phyloP scores from a whole-genome alignment of 352 stramenopile species.

The Phytopythium vexans region DNA sequence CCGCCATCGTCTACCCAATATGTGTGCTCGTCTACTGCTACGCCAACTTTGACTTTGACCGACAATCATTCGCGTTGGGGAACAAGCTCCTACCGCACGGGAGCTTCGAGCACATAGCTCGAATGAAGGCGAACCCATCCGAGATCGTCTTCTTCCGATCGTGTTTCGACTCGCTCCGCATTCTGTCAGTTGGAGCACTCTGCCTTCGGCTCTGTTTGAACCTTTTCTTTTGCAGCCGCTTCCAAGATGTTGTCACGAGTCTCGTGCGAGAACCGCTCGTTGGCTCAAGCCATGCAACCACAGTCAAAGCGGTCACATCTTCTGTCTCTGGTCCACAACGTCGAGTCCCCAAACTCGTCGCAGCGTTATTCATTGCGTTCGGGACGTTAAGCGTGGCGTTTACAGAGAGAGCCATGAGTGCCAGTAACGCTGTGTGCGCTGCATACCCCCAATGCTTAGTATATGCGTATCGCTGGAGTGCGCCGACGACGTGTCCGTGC shows the following conservation, averaged over 20 bases:
- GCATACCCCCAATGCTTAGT: constrained; percentile 17
- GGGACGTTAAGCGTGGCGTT: constrained; percentile 11
- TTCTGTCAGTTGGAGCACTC: constrained; percentile 15
- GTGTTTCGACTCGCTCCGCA: constrained; percentile 29
- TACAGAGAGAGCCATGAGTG: constrained; percentile 13
- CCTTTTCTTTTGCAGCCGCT: constrained; percentile 22
- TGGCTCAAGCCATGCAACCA: neutral
- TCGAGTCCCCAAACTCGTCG: constrained; percentile 9
- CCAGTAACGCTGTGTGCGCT: constrained; percentile 6
- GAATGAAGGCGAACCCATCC: constrained; percentile 20
- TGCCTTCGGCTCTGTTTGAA: constrained; percentile 24
- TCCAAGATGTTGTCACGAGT: constrained; percentile 15
- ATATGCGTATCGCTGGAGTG: constrained; percentile 11
- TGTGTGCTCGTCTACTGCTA: constrained; percentile 25
- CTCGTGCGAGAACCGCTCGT: constrained; percentile 6
- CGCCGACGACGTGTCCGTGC: constrained; percentile 15
- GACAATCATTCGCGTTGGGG: constrained; percentile 18
- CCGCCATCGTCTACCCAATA: constrained; percentile 25
- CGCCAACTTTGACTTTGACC: constrained; percentile 30
- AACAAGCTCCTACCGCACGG: constrained; percentile 10
- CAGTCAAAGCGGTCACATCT: constrained; percentile 1
- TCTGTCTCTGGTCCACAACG: neutral
- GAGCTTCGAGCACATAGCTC: constrained; percentile 27
- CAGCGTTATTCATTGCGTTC: constrained; percentile 6
- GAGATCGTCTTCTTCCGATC: constrained; percentile 27